Percentiles rank a stretch among this genome's conserved stretches.
Evolutionary conservation across 23 red algal genomes (phyloP).

Genomic region (Gracilaria vermiculophylla): DNA sequence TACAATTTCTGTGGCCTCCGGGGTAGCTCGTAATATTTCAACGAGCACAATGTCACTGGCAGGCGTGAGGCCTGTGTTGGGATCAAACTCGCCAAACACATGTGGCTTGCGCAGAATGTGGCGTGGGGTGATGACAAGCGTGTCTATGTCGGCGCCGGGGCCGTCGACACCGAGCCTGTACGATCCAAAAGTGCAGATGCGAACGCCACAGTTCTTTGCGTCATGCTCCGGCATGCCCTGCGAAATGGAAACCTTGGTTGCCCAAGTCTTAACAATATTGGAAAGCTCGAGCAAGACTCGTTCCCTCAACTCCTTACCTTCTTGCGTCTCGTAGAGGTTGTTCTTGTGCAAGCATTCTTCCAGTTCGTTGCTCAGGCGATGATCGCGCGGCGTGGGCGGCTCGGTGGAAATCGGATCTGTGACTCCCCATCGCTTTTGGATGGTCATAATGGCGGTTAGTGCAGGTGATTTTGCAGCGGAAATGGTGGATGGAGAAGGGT

Average conservation of each 20-base stretch:
- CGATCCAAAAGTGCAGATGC: slow-evolving; percentile 98
- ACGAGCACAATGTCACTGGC: slow-evolving; percentile 69
- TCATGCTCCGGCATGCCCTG: slow-evolving; percentile 91
- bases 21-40: slow-evolving; percentile 65
- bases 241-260: slow-evolving; percentile 72
- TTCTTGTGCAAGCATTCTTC: slow-evolving; percentile 93
- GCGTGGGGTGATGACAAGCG: slow-evolving; percentile 86
- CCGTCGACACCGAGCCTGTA: slow-evolving; percentile 97
- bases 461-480: neutral
- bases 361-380: slow-evolving; percentile 78
- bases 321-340: slow-evolving; percentile 82
- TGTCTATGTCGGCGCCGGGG: slow-evolving; percentile 97
- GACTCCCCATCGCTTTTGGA: slow-evolving; percentile 61
- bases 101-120: slow-evolving; percentile 82
- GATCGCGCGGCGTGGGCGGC: slow-evolving; percentile 73
- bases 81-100: slow-evolving; percentile 82
- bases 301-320: slow-evolving; percentile 77
- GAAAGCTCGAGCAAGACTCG: slow-evolving; percentile 78
- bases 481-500: no score
- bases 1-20: slow-evolving; percentile 83
- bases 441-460: neutral
- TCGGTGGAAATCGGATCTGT: slow-evolving; percentile 95
- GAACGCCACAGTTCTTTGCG: slow-evolving; percentile 77
- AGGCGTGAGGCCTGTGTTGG: slow-evolving; percentile 60
- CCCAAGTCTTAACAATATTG: slow-evolving; percentile 84